These are phyloP conservation scores for Xylariaceae sp. DNA, from an alignment of 2,329 filamentous ascomycete genomes.

Conservation along the genomic window DNA sequence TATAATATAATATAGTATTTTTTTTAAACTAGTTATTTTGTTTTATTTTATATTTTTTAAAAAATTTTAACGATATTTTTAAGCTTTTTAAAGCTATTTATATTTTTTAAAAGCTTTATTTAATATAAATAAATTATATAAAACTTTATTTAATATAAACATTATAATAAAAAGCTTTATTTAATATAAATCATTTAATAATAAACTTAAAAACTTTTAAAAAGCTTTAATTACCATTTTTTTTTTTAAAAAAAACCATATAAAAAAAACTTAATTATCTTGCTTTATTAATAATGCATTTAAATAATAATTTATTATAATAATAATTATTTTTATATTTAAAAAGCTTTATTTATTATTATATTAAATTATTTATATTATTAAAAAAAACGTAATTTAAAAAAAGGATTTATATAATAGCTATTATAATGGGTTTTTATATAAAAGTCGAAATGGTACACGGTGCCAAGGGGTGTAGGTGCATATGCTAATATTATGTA, in stretches of 20 bases:
- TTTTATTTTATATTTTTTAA: neutral
- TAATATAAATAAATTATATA: neutral
- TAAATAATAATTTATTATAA: too few relatives aligned
- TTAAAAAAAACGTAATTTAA: neutral
- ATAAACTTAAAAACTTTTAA: neutral
- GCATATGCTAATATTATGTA: neutral
- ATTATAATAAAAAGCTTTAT: neutral
- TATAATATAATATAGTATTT: too few relatives aligned
- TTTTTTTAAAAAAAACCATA: too few relatives aligned
- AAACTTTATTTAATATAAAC: neutral
- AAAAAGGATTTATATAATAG: neutral
- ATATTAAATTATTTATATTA: neutral
- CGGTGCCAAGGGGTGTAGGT: too few relatives aligned
- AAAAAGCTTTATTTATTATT: neutral
- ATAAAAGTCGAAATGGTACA: too few relatives aligned
- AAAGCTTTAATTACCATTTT: too few relatives aligned
- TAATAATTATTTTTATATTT: too few relatives aligned
- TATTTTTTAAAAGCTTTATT: neutral
- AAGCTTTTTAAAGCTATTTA: neutral
- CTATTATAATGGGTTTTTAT: neutral
- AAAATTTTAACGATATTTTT: neutral
- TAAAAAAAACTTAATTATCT: too few relatives aligned
- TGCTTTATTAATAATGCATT: too few relatives aligned
- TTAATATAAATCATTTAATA: neutral
- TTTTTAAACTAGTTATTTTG: too few relatives aligned